phyloP scores from a whole-genome alignment of 768 basidiomycete species.

The Boletus sp. region DNA sequence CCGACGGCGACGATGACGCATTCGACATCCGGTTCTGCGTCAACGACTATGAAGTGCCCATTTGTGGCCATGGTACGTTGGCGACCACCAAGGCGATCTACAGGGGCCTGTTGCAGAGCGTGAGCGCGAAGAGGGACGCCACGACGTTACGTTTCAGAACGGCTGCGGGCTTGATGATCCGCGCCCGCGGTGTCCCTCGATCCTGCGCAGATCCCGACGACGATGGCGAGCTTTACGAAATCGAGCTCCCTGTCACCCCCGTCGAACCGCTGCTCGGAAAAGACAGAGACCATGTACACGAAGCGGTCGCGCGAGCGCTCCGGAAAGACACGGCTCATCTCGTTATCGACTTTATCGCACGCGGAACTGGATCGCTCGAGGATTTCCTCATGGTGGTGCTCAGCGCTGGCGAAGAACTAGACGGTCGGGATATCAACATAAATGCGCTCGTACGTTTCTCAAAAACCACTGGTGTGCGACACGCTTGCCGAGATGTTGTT shows the following conservation, averaged over 20 bases:
- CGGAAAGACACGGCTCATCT: conserved; percentile 30
- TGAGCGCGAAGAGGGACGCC: not conserved
- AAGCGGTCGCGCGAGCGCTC: conserved; percentile 37
- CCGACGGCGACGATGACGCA: conserved; percentile 9
- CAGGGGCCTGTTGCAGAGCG: not conserved
- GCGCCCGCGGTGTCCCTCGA: not conserved
- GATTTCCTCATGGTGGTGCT: conserved; percentile 43
- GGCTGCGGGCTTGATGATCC: conserved; percentile 30
- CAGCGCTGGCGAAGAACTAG: conserved; percentile 38
- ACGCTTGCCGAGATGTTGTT: not conserved
- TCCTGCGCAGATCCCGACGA: not conserved
- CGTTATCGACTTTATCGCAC: conserved; percentile 36
- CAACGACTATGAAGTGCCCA: conserved; percentile 28
- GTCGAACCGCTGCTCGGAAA: conserved; percentile 27
- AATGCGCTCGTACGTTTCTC: conserved; percentile 32
- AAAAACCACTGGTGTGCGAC: not conserved
- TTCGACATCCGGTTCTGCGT: conserved; percentile 43
- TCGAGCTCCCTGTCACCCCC: conserved; percentile 35
- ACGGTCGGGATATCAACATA: conserved; percentile 30
- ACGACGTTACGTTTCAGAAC: conserved; percentile 31
- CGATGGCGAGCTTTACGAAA: conserved; percentile 29
- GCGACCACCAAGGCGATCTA: conserved; percentile 43
- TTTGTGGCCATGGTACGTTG: conserved; percentile 48
- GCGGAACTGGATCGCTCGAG: conserved; percentile 35
- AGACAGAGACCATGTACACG: conserved; percentile 32